phyloP scores from a whole-genome alignment of 176 grass and related monocot genomes.

The Pontederia paniculata region DNA sequence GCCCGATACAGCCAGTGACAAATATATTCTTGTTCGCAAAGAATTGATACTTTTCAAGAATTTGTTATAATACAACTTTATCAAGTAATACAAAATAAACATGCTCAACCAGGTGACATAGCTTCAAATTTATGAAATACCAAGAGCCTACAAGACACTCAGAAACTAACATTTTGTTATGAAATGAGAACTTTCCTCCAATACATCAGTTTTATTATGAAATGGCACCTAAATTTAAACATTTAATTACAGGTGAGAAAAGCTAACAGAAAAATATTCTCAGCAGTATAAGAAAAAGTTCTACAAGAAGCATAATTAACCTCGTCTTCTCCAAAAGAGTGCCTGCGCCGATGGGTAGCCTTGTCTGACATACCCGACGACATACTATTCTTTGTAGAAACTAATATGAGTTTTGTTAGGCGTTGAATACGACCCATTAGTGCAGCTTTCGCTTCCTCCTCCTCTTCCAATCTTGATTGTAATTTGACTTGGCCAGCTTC shows the following conservation, averaged over 20 bases:
- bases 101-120: neutral
- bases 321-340: conserved; percentile 99
- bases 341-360: conserved; percentile 42
- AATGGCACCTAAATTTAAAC: neutral
- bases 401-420: conserved; percentile 88
- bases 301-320: conserved; percentile 22
- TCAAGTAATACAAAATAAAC: no score
- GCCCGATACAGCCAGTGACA: no score
- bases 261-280: conserved; percentile 9
- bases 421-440: conserved; percentile 95
- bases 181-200: no score
- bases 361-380: conserved; percentile 62
- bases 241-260: conserved; percentile 6
- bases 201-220: neutral
- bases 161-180: no score
- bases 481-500: conserved; percentile 98
- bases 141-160: neutral
- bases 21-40: neutral
- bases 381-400: conserved; percentile 92
- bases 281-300: conserved; percentile 14
- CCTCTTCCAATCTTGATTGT: conserved; percentile 91
- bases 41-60: neutral
- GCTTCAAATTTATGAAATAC: neutral
- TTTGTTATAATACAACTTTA: no score
- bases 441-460: conserved; percentile 99